These are phyloP conservation scores for Umbelopsis vinacea DNA, from an alignment of 192 early-diverging fungal species.

Conservation along the genomic window DNA sequence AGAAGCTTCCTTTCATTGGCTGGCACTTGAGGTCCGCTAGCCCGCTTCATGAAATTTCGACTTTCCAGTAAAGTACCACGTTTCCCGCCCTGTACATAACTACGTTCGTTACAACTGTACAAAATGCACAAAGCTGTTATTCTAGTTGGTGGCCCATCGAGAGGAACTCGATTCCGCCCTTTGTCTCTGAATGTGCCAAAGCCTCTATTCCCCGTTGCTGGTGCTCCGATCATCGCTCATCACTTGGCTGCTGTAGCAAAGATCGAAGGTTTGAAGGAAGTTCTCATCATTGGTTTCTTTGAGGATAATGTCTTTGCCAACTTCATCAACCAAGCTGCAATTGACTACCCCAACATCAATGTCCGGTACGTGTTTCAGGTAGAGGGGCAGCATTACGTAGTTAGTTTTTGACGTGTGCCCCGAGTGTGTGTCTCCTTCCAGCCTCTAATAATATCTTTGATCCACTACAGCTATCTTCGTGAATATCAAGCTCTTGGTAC, in stretches of 20 bases:
- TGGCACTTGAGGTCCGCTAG: neutral
- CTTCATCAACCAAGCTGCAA: constrained; percentile 85
- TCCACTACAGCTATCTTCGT: constrained; percentile 82
- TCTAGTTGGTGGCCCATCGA: constrained; percentile 96
- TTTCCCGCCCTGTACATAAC: neutral
- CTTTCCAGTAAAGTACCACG: constrained; percentile 2
- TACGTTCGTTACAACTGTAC: neutral
- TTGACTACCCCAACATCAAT: constrained; percentile 84
- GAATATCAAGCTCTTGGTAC: constrained; percentile 98
- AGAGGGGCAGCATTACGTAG: neutral
- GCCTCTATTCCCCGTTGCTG: constrained; percentile 98
- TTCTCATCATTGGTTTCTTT: constrained; percentile 96
- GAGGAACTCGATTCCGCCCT: constrained; percentile 97
- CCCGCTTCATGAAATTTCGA: neutral
- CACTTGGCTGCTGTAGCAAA: constrained; percentile 92
- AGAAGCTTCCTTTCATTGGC: neutral
- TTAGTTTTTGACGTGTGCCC: neutral
- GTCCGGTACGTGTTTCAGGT: constrained; percentile 66
- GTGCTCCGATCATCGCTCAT: constrained; percentile 95
- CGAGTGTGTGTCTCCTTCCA: no score
- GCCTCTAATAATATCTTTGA: neutral
- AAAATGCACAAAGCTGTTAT: constrained; percentile 80
- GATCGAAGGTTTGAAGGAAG: constrained; percentile 88
- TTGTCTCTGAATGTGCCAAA: constrained; percentile 95
- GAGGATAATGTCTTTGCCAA: constrained; percentile 91